phyloP scores from a whole-genome alignment of 164 flowering plant species.

The Stephania yunnanensis region DNA sequence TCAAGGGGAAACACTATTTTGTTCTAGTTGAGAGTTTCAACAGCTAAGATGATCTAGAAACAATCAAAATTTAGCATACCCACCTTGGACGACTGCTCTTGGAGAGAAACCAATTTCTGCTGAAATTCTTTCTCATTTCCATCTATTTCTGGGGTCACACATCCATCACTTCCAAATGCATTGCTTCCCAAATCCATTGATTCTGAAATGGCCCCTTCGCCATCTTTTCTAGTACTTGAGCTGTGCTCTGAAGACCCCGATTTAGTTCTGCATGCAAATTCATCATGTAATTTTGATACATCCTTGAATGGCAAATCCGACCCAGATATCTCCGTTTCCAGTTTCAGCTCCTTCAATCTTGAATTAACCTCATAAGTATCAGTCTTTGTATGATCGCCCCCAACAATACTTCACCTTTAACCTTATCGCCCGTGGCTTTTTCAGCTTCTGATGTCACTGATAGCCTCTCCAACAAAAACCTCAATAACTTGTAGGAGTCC shows the following conservation, averaged over 20 bases:
- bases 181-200: slow-evolving; percentile 6
- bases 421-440: slow-evolving; percentile 17
- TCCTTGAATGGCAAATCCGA: slow-evolving; percentile 7
- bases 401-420: slow-evolving; percentile 5
- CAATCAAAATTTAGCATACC: not conserved
- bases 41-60: not conserved
- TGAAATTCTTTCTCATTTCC: slow-evolving; percentile 12
- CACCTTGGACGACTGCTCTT: slow-evolving; percentile 34
- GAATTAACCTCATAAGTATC: slow-evolving; percentile 19
- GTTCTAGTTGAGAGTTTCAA: not conserved
- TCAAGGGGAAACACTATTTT: not conserved
- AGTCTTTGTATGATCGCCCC: slow-evolving; percentile 8
- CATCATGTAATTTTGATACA: not conserved
- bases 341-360: slow-evolving; percentile 25
- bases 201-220: slow-evolving; percentile 2
- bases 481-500: slow-evolving; percentile 56
- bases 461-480: slow-evolving; percentile 68
- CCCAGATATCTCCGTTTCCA: slow-evolving; percentile 18
- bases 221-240: not conserved
- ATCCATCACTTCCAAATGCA: slow-evolving; percentile 18
- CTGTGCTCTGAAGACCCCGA: not conserved
- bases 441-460: slow-evolving; percentile 31
- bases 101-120: slow-evolving; percentile 20
- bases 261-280: not conserved
- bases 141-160: slow-evolving; percentile 17